Evolutionary conservation across 805 yeast genomes (phyloP).

Genomic region (Candida anglica): DNA sequence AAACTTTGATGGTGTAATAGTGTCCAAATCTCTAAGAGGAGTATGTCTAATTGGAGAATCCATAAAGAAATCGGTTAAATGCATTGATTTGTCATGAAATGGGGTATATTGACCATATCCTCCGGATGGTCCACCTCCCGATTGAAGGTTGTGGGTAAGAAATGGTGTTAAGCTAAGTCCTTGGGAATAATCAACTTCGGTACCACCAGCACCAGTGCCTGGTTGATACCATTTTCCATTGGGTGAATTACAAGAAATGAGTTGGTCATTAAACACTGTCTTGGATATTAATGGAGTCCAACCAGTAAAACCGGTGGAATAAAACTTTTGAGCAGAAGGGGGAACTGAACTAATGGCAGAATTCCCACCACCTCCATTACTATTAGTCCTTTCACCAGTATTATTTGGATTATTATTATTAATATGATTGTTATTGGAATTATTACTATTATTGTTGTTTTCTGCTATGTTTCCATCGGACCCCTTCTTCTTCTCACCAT

Average conservation of each 20-base stretch:
- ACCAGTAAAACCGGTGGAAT: constrained; percentile 22
- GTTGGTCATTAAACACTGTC: constrained; percentile 31
- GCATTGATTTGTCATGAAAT: constrained; percentile 38
- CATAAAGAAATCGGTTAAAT: constrained; percentile 39
- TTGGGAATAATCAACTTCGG: constrained; percentile 19
- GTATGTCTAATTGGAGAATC: constrained; percentile 39
- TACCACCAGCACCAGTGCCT: background rate
- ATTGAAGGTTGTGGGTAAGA: constrained; percentile 25
- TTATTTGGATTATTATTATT: background rate
- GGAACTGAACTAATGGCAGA: constrained; percentile 1
- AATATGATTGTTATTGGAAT: background rate
- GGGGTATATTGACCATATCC: constrained; percentile 32
- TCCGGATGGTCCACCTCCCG: constrained; percentile 8
- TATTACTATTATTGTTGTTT: background rate
- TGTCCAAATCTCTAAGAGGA: constrained; percentile 31
- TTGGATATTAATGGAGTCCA: constrained; percentile 43
- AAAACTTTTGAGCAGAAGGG: constrained; percentile 18
- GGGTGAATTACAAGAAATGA: constrained; percentile 32
- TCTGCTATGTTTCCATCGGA: constrained; percentile 6
- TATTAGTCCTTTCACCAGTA: background rate
- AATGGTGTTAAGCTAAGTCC: constrained; percentile 41
- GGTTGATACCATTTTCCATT: constrained; percentile 17
- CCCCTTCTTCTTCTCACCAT: no score
- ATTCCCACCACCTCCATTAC: background rate
- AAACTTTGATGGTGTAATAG: constrained; percentile 40